phyloP scores from a whole-genome alignment of 1,139 yeast genomes.

The Kodamaea sp. region DNA sequence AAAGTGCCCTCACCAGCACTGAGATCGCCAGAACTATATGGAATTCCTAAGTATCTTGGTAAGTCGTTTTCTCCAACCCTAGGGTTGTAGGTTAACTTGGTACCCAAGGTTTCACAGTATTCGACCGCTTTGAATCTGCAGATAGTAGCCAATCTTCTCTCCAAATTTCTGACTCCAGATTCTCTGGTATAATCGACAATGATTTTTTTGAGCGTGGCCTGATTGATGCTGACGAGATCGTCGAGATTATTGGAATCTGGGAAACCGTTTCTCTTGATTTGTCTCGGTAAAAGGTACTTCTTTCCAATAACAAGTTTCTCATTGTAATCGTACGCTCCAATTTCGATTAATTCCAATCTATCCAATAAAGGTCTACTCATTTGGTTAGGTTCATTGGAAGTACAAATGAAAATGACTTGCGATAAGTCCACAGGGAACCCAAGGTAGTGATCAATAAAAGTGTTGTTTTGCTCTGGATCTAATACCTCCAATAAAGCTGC shows the following conservation, averaged over 20 bases:
- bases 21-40: conserved; percentile 27
- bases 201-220: conserved; percentile 58
- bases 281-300: conserved; percentile 77
- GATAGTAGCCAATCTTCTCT: conserved; percentile 68
- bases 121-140: conserved; percentile 86
- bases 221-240: conserved; percentile 38
- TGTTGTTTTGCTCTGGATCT: conserved; percentile 86
- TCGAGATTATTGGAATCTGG: conserved; percentile 28
- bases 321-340: conserved; percentile 78
- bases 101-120: conserved; percentile 45
- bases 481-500: conserved; percentile 88
- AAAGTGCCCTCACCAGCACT: conserved; percentile 18
- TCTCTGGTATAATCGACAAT: conserved; percentile 78
- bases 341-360: conserved; percentile 80
- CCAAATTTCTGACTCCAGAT: conserved; percentile 83
- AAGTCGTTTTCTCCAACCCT: conserved; percentile 45
- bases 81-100: conserved; percentile 32
- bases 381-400: conserved; percentile 81
- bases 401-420: conserved; percentile 81
- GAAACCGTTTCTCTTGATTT: conserved; percentile 69
- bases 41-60: conserved; percentile 55
- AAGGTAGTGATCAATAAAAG: conserved; percentile 81
- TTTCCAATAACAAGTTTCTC: conserved; percentile 79
- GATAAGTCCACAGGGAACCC: conserved; percentile 89
- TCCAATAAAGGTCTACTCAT: conserved; percentile 82